Percentiles rank a stretch among this genome's conserved stretches.
phyloP scores from a whole-genome alignment of 495 filamentous ascomycete genomes.

The Talaromyces adpressus region DNA sequence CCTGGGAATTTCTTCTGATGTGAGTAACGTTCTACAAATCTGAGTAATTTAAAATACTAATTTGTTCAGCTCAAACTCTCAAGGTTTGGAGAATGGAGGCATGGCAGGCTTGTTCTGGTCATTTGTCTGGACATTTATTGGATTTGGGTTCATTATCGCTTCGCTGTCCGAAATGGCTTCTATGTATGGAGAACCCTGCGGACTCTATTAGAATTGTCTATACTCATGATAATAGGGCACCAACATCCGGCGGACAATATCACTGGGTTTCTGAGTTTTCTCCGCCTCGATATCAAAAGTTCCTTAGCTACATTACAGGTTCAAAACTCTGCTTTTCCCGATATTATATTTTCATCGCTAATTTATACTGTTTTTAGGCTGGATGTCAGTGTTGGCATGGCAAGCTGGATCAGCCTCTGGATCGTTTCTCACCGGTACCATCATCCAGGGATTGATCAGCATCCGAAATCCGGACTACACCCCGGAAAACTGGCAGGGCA shows the following conservation, averaged over 20 bases:
- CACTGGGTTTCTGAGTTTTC: constrained; percentile 41
- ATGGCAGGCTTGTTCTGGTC: constrained; percentile 24
- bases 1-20: constrained; percentile 23
- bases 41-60: background rate
- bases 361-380: constrained; percentile 16
- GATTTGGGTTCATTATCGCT: constrained; percentile 23
- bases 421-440: constrained; percentile 34
- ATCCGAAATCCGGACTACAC: constrained; percentile 29
- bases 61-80: background rate
- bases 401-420: constrained; percentile 31
- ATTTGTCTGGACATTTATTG: constrained; percentile 27
- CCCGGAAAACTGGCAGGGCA: constrained; percentile 33
- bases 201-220: background rate
- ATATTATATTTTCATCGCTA: constrained; percentile 2
- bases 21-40: background rate
- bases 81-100: constrained; percentile 16
- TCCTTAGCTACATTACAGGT: constrained; percentile 34
- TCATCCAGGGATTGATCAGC: constrained; percentile 38
- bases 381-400: constrained; percentile 39
- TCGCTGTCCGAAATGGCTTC: constrained; percentile 36
- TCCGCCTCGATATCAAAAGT: constrained; percentile 20
- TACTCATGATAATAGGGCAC: constrained; percentile 17
- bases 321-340: background rate
- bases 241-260: constrained; percentile 31
- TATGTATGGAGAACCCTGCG: constrained; percentile 17